Conservation (phyloP, 169 alveolate species). For the Cryptosporidium tyzzeri region DNA sequence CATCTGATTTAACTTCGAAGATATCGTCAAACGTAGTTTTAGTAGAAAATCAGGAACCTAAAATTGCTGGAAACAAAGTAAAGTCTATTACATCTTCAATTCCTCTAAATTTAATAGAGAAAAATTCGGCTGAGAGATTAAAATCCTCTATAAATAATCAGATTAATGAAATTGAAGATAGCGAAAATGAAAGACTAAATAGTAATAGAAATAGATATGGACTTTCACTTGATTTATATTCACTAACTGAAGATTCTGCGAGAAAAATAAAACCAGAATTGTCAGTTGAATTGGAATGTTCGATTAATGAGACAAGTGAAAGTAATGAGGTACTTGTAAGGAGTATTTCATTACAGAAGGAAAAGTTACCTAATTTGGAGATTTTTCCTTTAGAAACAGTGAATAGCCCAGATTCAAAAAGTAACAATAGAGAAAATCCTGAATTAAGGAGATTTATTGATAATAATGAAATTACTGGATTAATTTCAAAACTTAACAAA, state of each 20-base stretch:
- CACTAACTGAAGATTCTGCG: neutral
- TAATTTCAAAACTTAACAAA: slow-evolving; percentile 26
- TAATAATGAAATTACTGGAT: neutral
- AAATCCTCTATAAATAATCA: neutral
- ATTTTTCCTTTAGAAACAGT: slow-evolving; percentile 13
- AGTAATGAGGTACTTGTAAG: slow-evolving; percentile 12
- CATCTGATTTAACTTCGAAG: neutral
- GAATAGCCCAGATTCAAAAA: neutral
- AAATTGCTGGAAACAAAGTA: neutral
- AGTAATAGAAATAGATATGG: slow-evolving; percentile 16
- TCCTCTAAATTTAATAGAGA: neutral
- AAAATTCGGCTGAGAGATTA: neutral
- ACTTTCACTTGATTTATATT: slow-evolving; percentile 7
- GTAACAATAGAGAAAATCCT: neutral
- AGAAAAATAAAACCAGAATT: neutral
- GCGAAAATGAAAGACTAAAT: slow-evolving; percentile 60
- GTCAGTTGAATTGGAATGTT: neutral
- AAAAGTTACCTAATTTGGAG: slow-evolving; percentile 41
- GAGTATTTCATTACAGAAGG: slow-evolving; percentile 10
- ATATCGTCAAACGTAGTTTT: neutral
- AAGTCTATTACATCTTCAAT: slow-evolving; percentile 9
- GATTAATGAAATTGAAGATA: slow-evolving; percentile 11
- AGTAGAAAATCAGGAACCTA: neutral
- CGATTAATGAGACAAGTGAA: neutral
- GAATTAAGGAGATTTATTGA: neutral